A percentile compares a stretch with the other conserved stretches of the same genome.
These are phyloP conservation scores for Stentor roeselii DNA, from an alignment of 73 alveolate genomes.

Conservation along the genomic window DNA sequence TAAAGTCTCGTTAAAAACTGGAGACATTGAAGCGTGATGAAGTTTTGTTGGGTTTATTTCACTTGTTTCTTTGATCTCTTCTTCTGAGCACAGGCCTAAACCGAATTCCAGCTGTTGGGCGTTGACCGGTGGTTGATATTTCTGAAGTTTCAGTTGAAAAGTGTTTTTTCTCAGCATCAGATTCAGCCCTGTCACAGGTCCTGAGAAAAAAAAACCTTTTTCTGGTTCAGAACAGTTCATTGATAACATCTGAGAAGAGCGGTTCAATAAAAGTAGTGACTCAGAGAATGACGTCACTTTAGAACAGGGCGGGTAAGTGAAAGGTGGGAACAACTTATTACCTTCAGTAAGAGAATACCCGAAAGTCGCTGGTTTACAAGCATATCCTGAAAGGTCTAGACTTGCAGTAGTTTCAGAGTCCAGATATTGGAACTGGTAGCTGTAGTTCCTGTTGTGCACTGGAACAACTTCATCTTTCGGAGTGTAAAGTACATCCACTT, in stretches of 20 bases:
- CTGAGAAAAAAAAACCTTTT: not conserved
- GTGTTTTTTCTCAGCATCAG: not conserved
- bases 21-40: not conserved
- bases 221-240: not conserved
- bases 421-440: no score
- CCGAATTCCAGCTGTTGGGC: not conserved
- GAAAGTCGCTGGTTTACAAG: not conserved
- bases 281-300: not conserved
- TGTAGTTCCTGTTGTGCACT: no score
- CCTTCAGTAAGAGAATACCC: not conserved
- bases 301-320: not conserved
- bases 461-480: no score
- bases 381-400: not conserved
- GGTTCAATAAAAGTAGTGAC: not conserved
- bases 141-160: not conserved
- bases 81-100: not conserved
- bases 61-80: not conserved
- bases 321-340: not conserved
- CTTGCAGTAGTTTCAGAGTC: no score
- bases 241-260: not conserved
- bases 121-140: not conserved
- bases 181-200: not conserved
- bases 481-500: no score
- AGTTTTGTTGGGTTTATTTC: not conserved
- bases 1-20: not conserved